Conservation (phyloP, 768 basidiomycete genomes). For the Termitomyces heimii region DNA sequence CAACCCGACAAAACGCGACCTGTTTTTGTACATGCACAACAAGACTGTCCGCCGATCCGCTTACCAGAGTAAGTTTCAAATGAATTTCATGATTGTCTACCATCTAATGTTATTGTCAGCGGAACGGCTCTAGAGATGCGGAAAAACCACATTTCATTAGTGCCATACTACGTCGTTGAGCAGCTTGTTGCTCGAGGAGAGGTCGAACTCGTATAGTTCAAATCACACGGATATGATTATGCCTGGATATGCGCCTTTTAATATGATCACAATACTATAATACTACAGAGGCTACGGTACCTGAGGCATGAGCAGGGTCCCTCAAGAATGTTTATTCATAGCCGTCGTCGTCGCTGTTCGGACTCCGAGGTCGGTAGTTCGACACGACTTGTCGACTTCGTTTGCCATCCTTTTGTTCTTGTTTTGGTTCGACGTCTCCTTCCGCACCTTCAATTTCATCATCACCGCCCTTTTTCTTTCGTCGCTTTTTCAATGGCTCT, state of each 20-base stretch:
- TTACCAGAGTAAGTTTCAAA: slow-evolving; percentile 57
- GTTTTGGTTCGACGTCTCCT: slow-evolving; percentile 19
- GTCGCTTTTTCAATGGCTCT: slow-evolving; percentile 40
- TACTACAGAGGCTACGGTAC: slow-evolving; percentile 9
- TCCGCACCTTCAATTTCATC: slow-evolving; percentile 22
- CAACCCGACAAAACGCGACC: slow-evolving; percentile 71
- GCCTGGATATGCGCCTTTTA: slow-evolving; percentile 4
- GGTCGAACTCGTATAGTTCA: slow-evolving; percentile 63
- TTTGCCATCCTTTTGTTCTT: slow-evolving; percentile 17
- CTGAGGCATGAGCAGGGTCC: not conserved
- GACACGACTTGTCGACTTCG: slow-evolving; percentile 17
- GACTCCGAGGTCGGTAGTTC: slow-evolving; percentile 29
- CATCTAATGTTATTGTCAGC: slow-evolving; percentile 22
- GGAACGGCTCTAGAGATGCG: slow-evolving; percentile 69
- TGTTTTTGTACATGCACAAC: slow-evolving; percentile 77
- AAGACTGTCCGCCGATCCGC: slow-evolving; percentile 58
- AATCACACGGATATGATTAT: not conserved
- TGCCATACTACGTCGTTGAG: slow-evolving; percentile 73
- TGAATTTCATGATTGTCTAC: not conserved
- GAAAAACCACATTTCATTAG: slow-evolving; percentile 76
- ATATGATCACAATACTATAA: slow-evolving; percentile 13
- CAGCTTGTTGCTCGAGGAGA: slow-evolving; percentile 66
- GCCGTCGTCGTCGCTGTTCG: slow-evolving; percentile 37
- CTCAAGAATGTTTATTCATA: slow-evolving; percentile 35
- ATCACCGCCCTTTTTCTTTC: slow-evolving; percentile 40